Evolutionary conservation across 1,139 yeast genomes (phyloP).

Genomic region (Geotrichum carabidarum): DNA sequence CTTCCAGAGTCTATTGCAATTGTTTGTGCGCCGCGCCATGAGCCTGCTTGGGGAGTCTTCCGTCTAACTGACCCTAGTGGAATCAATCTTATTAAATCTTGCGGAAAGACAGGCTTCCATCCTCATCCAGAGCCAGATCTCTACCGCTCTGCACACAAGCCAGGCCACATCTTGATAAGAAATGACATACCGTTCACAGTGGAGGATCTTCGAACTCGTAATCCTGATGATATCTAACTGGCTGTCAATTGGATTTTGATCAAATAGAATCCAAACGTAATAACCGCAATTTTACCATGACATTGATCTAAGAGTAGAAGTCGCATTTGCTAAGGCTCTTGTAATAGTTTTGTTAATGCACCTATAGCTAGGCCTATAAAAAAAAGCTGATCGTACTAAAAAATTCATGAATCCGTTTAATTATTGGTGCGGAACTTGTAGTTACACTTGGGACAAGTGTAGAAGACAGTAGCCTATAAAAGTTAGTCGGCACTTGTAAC

Average conservation of each 20-base stretch:
- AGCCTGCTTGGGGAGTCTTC: slow-evolving; percentile 51
- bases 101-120: slow-evolving; percentile 46
- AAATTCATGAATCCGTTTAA: slow-evolving; percentile 31
- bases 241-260: neutral
- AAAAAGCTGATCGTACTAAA: neutral
- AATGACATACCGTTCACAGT: slow-evolving; percentile 44
- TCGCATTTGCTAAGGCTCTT: too few species aligned
- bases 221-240: neutral
- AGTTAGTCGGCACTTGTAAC: neutral
- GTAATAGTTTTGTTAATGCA: too few species aligned
- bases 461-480: slow-evolving; percentile 45
- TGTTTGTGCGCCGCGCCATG: slow-evolving; percentile 51
- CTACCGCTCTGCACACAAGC: slow-evolving; percentile 45
- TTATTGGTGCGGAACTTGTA: slow-evolving; percentile 92
- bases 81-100: slow-evolving; percentile 46
- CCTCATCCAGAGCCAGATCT: slow-evolving; percentile 50
- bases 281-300: neutral
- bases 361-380: neutral
- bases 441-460: slow-evolving; percentile 90
- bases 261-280: neutral
- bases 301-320: too few species aligned
- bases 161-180: slow-evolving; percentile 49
- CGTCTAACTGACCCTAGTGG: slow-evolving; percentile 61
- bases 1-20: slow-evolving; percentile 61
- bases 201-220: slow-evolving; percentile 41